Evolutionary conservation across 306 rosid genomes (phyloP).

Genomic region (Medicago lupulina): DNA sequence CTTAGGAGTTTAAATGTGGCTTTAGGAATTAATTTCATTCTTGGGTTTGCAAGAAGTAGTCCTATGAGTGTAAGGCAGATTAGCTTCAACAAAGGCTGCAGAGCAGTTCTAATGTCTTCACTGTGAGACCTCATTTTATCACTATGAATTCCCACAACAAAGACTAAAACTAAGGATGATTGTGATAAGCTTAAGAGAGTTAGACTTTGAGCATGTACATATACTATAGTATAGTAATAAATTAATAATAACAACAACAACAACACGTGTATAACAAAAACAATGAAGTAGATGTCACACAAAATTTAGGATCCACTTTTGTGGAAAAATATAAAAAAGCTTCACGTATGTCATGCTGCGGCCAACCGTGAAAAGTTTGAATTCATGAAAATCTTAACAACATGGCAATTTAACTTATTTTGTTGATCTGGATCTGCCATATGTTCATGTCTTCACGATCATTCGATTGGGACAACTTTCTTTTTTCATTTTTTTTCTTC

Average conservation of each 20-base stretch:
- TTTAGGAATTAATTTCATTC: constrained; percentile 63
- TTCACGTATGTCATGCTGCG: constrained; percentile 19
- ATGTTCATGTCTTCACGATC: background rate
- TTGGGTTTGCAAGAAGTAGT: constrained; percentile 71
- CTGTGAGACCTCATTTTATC: constrained; percentile 39
- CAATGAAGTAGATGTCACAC: background rate
- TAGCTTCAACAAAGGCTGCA: constrained; percentile 72
- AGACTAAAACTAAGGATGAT: background rate
- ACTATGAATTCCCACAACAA: background rate
- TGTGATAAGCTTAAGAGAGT: background rate
- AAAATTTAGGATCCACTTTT: constrained; percentile 15
- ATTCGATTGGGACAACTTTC: background rate
- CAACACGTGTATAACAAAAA: too few relatives aligned
- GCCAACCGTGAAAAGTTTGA: background rate
- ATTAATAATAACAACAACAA: too few relatives aligned
- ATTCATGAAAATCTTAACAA: constrained; percentile 12
- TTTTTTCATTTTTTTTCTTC: too few relatives aligned
- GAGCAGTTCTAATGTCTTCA: constrained; percentile 60
- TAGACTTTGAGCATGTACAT: background rate
- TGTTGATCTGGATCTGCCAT: background rate
- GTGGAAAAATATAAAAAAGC: constrained; percentile 7
- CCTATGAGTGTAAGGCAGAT: constrained; percentile 70
- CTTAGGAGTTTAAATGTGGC: constrained; percentile 78
- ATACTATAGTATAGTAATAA: too few relatives aligned
- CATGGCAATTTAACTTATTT: too few relatives aligned